Percentiles rank a stretch among this genome's conserved stretches.
phyloP scores from a whole-genome alignment of 257 asterid species.

The Solanum okadae region DNA sequence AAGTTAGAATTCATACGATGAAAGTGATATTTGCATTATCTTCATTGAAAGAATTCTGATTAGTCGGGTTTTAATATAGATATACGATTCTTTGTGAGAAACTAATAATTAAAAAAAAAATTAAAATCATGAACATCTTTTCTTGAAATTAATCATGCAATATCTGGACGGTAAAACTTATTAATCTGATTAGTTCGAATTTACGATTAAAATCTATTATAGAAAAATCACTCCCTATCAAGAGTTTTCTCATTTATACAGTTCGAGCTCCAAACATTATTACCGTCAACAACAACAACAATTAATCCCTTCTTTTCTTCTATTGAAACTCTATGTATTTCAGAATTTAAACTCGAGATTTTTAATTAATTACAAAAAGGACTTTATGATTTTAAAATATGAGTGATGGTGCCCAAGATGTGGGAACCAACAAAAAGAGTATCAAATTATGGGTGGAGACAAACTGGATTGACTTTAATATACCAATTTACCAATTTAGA shows the following conservation, averaged over 20 bases:
- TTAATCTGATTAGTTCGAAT: fast-evolving
- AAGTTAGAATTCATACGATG: neutral
- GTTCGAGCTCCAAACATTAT: neutral
- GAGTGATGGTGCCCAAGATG: neutral
- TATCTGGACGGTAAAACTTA: fast-evolving
- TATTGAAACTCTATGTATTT: no score
- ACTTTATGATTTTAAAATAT: neutral
- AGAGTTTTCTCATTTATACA: neutral
- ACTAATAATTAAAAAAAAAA: neutral
- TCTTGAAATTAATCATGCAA: neutral
- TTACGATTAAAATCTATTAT: neutral
- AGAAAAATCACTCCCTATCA: neutral
- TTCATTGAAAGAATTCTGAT: neutral
- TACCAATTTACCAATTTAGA: neutral
- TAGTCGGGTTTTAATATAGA: fast-evolving
- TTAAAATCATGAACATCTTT: neutral
- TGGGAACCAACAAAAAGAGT: neutral
- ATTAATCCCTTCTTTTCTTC: neutral
- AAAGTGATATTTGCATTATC: neutral
- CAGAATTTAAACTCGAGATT: no score
- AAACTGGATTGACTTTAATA: neutral
- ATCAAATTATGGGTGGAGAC: neutral
- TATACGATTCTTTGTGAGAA: neutral
- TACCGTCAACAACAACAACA: neutral
- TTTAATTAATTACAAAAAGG: no score